Evolutionary conservation across 1,284 basidiomycete genomes (phyloP), one percentile per base, ranked within the genome.

Genomic region (Testicularia cyperi): DNA sequence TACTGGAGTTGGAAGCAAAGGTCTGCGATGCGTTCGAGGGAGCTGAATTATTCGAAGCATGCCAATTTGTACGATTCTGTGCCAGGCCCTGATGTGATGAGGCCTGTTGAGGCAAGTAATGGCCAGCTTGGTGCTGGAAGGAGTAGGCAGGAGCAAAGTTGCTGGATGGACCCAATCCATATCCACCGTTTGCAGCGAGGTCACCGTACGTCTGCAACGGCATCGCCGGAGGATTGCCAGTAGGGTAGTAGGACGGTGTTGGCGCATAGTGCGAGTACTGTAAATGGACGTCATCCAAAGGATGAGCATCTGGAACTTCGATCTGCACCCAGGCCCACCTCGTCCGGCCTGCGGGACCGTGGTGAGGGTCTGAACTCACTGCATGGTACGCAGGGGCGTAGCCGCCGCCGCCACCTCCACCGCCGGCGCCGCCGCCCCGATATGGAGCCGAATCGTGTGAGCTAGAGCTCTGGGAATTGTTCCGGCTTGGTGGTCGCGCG

Each of bases 301-400:
- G 39, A 48, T 60, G 49, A 53, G 45, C 19, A 38, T 49, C 49
- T 7, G 56, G 39, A 24, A 60, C 51, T 28, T 60, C 56, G 18
- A 60, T 44, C 5, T 44, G 56, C n/a, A 60, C 56, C 56, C 56
- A 60, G 16, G 56, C 56, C 56, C 56, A 60, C 39, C 56, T 54
- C n/a, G 49, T 60, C 35, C 49, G 56, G 26, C 38, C 49, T 15
- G 43, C 25, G 25, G 53, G 56, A 19, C 33, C 45, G 20, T 21
- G 20, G 16, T 44, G 30, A 44, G 49, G 49, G 31, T 43, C 42
- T 2, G 39, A 25, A 46, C 35, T 46, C 31, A 46, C 56, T 16
- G 35, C 31, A 26, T 42, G 42, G n/a, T 27, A 54, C 25, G 49
- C 45, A n/a, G 49, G 34, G 13, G 44, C 29, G 19, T 41, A 54